Percentiles rank a stretch among this genome's conserved stretches.
Evolutionary conservation across 2,329 filamentous ascomycete species (phyloP).

Genomic region (Chrysosphaeria jannelii): DNA sequence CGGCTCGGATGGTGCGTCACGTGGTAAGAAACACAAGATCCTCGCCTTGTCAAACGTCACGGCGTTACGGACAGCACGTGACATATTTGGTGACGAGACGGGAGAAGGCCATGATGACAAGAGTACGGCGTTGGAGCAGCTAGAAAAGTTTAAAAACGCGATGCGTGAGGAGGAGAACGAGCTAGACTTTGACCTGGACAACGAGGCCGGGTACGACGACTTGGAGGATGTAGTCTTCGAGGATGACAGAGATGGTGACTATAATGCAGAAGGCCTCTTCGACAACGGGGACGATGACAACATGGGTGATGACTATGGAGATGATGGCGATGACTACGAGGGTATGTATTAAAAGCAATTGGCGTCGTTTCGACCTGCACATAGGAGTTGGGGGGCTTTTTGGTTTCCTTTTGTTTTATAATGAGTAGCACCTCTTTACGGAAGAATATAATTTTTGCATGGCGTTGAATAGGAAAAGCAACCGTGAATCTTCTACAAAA

Average conservation of each 20-base stretch:
- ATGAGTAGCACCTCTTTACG: no score
- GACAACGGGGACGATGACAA: constrained; percentile 24
- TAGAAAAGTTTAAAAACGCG: constrained; percentile 15
- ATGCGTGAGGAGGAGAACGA: constrained; percentile 11
- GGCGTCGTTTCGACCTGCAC: no score
- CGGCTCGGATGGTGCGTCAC: constrained; percentile 11
- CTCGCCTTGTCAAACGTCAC: constrained; percentile 17
- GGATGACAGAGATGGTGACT: constrained; percentile 28
- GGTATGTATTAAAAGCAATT: constrained; percentile 6
- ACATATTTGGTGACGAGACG: constrained; percentile 13
- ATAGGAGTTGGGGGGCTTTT: no score
- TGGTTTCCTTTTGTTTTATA: no score
- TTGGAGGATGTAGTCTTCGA: constrained; percentile 20
- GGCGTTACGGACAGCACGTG: constrained; percentile 18
- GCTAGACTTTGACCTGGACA: constrained; percentile 15
- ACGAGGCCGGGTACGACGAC: constrained; percentile 16
- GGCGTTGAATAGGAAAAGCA: no score
- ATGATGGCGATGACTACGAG: constrained; percentile 14
- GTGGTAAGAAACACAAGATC: constrained; percentile 4
- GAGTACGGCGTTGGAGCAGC: constrained; percentile 13
- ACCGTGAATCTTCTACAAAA: no score
- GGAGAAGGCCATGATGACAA: constrained; percentile 3
- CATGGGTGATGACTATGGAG: constrained; percentile 15
- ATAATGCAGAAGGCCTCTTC: constrained; percentile 29
- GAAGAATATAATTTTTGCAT: no score